These are phyloP conservation scores for Trametes gibbosa DNA, from an alignment of 768 basidiomycete species.

Conservation along the genomic window DNA sequence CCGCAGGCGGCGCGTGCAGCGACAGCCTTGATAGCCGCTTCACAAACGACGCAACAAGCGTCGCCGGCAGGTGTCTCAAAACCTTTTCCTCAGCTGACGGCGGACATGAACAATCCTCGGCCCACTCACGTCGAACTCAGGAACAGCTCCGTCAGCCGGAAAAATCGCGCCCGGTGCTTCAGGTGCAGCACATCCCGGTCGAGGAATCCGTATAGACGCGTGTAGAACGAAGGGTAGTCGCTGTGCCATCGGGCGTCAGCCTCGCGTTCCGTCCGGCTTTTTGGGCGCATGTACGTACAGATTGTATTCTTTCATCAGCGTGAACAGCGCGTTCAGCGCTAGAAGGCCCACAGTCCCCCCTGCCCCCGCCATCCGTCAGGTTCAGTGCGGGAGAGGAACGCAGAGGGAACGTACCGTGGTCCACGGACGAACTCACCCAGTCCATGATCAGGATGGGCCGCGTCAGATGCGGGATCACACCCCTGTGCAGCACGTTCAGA, in stretches of 20 bases:
- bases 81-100: background rate
- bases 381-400: background rate
- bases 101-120: background rate
- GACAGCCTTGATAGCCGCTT: slow-evolving; percentile 87
- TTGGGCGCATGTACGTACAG: slow-evolving; percentile 51
- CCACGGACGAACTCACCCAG: slow-evolving; percentile 84
- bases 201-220: slow-evolving; percentile 84
- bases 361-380: slow-evolving; percentile 29
- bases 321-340: slow-evolving; percentile 87
- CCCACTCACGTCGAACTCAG: slow-evolving; percentile 80
- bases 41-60: slow-evolving; percentile 91
- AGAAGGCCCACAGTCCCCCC: slow-evolving; percentile 85
- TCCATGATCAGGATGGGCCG: slow-evolving; percentile 83
- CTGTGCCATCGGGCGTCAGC: slow-evolving; percentile 39
- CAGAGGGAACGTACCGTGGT: slow-evolving; percentile 56
- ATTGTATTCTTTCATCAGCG: slow-evolving; percentile 90
- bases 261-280: background rate
- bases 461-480: slow-evolving; percentile 81
- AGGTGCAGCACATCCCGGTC: slow-evolving; percentile 86
- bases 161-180: slow-evolving; percentile 92
- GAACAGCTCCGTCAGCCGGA: slow-evolving; percentile 88
- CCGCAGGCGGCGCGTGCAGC: slow-evolving; percentile 83
- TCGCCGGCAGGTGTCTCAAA: slow-evolving; percentile 80
- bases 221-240: slow-evolving; percentile 96
- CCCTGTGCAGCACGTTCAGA: slow-evolving; percentile 77